Conservation (phyloP, 202 grass and related monocot species). For the Sporobolus alterniflorus region DNA sequence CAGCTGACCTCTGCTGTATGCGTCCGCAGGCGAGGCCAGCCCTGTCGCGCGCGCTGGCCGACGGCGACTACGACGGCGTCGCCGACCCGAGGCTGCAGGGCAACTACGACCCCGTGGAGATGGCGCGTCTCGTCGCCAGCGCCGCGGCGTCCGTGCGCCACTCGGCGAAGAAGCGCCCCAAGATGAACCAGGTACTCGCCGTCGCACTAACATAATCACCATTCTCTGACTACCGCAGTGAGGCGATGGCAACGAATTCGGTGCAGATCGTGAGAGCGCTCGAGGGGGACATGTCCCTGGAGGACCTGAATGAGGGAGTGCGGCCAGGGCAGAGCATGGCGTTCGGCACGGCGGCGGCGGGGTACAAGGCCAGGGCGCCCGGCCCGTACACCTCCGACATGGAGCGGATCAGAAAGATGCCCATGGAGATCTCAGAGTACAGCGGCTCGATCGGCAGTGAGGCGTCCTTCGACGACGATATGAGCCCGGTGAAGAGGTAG, state of each 20-base stretch:
- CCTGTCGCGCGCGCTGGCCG: conserved; percentile 69
- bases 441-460: conserved; percentile 23
- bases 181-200: conserved; percentile 81
- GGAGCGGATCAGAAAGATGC: conserved; percentile 33
- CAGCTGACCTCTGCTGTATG: neutral
- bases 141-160: conserved; percentile 79
- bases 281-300: conserved; percentile 75
- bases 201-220: neutral
- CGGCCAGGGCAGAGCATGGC: conserved; percentile 67
- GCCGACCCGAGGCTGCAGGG: conserved; percentile 63
- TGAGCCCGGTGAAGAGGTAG: conserved; percentile 19
- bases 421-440: conserved; percentile 40
- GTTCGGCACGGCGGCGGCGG: conserved; percentile 41
- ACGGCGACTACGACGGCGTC: conserved; percentile 71
- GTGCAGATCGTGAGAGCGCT: conserved; percentile 84
- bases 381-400: conserved; percentile 38
- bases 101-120: conserved; percentile 73
- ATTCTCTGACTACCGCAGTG: neutral
- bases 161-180: conserved; percentile 79
- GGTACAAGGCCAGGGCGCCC: conserved; percentile 11
- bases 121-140: conserved; percentile 70
- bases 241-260: neutral
- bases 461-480: conserved; percentile 23
- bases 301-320: conserved; percentile 84
- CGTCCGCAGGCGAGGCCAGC: conserved; percentile 64